A percentile compares a stretch with the other conserved stretches of the same genome.
phyloP scores from a whole-genome alignment of 75 land plant genomes.

The Picea sitchensis region DNA sequence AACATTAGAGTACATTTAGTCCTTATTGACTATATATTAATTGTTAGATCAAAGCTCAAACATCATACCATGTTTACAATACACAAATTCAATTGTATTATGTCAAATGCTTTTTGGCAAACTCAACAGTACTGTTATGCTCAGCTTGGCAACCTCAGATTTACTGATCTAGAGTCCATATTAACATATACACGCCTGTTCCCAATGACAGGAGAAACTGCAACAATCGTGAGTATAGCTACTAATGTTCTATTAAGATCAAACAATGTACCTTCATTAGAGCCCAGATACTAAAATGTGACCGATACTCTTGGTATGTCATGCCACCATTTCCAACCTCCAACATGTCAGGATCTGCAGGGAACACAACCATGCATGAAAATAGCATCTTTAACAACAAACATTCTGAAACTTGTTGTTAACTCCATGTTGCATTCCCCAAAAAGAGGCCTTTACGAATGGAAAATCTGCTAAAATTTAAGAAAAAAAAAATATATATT shows the following conservation, averaged over 20 bases:
- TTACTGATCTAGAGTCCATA: too few relatives aligned
- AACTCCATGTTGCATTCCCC: neutral
- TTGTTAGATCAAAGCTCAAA: too few relatives aligned
- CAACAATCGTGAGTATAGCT: neutral
- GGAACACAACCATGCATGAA: neutral
- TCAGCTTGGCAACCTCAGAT: too few relatives aligned
- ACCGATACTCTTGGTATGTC: conserved; percentile 68
- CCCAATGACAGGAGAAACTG: too few relatives aligned
- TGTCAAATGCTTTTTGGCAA: too few relatives aligned
- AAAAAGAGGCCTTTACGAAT: neutral
- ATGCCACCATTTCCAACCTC: conserved; percentile 97
- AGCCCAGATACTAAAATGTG: conserved; percentile 94
- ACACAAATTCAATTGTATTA: too few relatives aligned
- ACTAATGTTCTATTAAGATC: neutral
- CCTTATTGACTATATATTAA: too few relatives aligned
- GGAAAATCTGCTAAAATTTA: neutral
- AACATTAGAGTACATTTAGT: too few relatives aligned
- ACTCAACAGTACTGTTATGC: too few relatives aligned
- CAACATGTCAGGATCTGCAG: conserved; percentile 88
- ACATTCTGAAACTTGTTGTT: neutral
- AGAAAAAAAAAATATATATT: too few relatives aligned
- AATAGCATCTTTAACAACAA: neutral
- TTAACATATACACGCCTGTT: too few relatives aligned
- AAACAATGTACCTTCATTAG: conserved; percentile 58
- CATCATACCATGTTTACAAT: too few relatives aligned